phyloP scores from a whole-genome alignment of 2,329 filamentous ascomycete genomes.

The Rutstroemia sp. region DNA sequence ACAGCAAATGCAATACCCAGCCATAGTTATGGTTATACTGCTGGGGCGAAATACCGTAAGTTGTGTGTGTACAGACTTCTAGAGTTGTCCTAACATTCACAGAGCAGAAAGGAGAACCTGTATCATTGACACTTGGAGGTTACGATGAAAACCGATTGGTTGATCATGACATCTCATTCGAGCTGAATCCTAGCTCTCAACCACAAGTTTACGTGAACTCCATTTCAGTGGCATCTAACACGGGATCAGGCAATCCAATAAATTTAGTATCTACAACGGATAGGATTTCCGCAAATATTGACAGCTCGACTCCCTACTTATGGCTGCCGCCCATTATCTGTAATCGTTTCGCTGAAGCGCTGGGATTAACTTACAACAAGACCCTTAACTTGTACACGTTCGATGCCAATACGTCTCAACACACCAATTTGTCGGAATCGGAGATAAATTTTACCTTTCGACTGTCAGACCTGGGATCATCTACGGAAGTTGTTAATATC shows the following conservation, averaged over 20 bases:
- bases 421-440: slow-evolving; percentile 36
- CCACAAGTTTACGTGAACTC: slow-evolving; percentile 28
- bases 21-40: slow-evolving; percentile 68
- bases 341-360: slow-evolving; percentile 53
- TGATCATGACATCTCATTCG: slow-evolving; percentile 53
- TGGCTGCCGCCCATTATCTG: slow-evolving; percentile 57
- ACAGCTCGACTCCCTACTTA: slow-evolving; percentile 56
- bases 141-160: slow-evolving; percentile 58
- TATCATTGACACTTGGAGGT: slow-evolving; percentile 61
- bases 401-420: slow-evolving; percentile 46
- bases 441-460: slow-evolving; percentile 50
- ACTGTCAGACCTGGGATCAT: slow-evolving; percentile 42
- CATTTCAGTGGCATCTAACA: slow-evolving; percentile 20
- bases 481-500: slow-evolving; percentile 32
- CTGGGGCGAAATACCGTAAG: slow-evolving; percentile 65
- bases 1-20: slow-evolving; percentile 56
- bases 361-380: slow-evolving; percentile 59
- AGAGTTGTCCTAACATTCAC: slow-evolving; percentile 23
- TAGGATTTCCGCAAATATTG: slow-evolving; percentile 36
- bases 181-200: slow-evolving; percentile 41
- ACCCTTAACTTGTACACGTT: slow-evolving; percentile 59
- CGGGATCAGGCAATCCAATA: slow-evolving; percentile 37
- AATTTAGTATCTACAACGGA: slow-evolving; percentile 19
- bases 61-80: slow-evolving; percentile 6
- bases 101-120: slow-evolving; percentile 39